These are phyloP conservation scores for Phallus indusiatus DNA, from an alignment of 768 basidiomycete genomes.

Conservation along the genomic window DNA sequence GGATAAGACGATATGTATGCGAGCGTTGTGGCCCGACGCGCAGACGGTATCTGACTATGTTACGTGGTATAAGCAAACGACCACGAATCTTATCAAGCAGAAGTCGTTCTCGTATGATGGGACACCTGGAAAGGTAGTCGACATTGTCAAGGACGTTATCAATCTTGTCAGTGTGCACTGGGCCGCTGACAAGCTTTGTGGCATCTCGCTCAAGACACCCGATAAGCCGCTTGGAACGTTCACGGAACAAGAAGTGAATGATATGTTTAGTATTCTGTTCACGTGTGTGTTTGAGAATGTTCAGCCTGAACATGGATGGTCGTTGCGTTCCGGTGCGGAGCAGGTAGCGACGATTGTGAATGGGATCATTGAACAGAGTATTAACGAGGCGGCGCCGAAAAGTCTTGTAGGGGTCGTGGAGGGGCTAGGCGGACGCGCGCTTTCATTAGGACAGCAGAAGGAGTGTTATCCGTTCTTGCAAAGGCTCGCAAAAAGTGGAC, in stretches of 20 bases:
- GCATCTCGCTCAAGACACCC: conserved; percentile 38
- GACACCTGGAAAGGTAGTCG: conserved; percentile 28
- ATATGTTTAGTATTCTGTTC: conserved; percentile 29
- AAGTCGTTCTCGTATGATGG: conserved; percentile 22
- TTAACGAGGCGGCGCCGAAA: conserved; percentile 19
- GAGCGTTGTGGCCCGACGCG: conserved; percentile 29
- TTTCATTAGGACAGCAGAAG: background rate
- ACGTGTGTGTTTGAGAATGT: conserved; percentile 23
- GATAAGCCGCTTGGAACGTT: conserved; percentile 33
- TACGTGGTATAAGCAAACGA: conserved; percentile 22
- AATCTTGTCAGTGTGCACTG: conserved; percentile 34
- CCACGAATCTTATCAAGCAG: conserved; percentile 23
- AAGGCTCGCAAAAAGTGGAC: conserved; percentile 25
- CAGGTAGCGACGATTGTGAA: conserved; percentile 24
- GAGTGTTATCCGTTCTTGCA: conserved; percentile 30
- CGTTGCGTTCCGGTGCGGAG: conserved; percentile 20
- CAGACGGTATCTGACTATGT: conserved; percentile 22
- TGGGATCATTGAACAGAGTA: conserved; percentile 24
- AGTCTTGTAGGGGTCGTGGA: no score
- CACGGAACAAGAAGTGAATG: conserved; percentile 39
- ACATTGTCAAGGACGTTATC: conserved; percentile 41
- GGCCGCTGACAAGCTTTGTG: conserved; percentile 30
- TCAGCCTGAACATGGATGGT: conserved; percentile 22
- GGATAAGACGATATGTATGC: conserved; percentile 21
- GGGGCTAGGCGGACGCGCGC: no score